Percentiles rank a stretch among this genome's conserved stretches.
phyloP scores from a whole-genome alignment of 2,329 filamentous ascomycete genomes.

The Cladosporium halotolerans region DNA sequence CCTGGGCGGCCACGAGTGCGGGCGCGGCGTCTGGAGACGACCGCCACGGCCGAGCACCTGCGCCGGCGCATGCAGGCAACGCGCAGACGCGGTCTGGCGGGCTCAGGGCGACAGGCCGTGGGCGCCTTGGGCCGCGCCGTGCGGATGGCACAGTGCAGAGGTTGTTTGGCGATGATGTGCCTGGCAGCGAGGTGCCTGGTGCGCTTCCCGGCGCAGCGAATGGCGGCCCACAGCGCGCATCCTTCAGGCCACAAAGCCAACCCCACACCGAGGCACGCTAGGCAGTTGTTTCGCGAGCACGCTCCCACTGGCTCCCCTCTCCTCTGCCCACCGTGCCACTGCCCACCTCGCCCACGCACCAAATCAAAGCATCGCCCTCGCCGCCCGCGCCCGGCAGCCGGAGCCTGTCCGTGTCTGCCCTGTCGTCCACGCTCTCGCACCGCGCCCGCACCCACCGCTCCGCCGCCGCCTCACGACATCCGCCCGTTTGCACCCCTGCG shows the following conservation, averaged over 20 bases:
- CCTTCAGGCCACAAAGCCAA: slow-evolving; percentile 8
- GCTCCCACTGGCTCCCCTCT: neutral
- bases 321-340: neutral
- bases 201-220: no score
- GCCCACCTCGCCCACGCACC: neutral
- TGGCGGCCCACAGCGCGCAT: neutral
- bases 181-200: no score
- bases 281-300: slow-evolving; percentile 5
- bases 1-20: no score
- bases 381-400: slow-evolving; percentile 2
- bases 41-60: no score
- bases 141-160: no score
- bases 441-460: slow-evolving; percentile 1
- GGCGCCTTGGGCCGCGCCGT: no score
- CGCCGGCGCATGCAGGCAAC: no score
- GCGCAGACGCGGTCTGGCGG: no score
- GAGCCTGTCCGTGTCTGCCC: neutral
- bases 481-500: slow-evolving; percentile 6
- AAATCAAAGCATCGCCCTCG: slow-evolving; percentile 3
- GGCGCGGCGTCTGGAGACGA: no score
- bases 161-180: no score
- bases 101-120: no score
- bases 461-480: slow-evolving; percentile 2
- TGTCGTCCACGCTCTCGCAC: neutral
- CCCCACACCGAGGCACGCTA: slow-evolving; percentile 3